phyloP scores from a whole-genome alignment of 352 stramenopile genomes.

The Globisporangium abappressorium region DNA sequence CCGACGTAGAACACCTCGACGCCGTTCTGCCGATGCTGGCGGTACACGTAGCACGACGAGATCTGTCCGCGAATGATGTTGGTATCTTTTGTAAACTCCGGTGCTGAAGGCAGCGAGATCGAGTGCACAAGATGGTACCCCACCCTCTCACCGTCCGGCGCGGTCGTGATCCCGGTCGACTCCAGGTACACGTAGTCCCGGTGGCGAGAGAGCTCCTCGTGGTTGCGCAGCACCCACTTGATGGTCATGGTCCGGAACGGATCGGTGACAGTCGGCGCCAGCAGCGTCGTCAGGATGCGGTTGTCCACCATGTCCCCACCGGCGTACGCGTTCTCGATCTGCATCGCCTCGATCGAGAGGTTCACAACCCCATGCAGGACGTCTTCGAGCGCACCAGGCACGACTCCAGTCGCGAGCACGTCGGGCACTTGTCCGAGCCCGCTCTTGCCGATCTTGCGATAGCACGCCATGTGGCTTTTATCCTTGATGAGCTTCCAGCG shows the following conservation, averaged over 20 bases:
- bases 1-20: slow-evolving; percentile 54
- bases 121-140: slow-evolving; percentile 67
- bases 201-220: slow-evolving; percentile 54
- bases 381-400: slow-evolving; percentile 16
- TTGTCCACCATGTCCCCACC: slow-evolving; percentile 20
- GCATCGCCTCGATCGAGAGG: slow-evolving; percentile 20
- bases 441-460: slow-evolving; percentile 13
- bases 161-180: slow-evolving; percentile 55
- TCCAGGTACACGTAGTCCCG: slow-evolving; percentile 76
- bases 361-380: slow-evolving; percentile 22
- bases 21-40: slow-evolving; percentile 10
- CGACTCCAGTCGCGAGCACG: slow-evolving; percentile 11
- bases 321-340: slow-evolving; percentile 24
- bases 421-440: slow-evolving; percentile 11
- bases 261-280: slow-evolving; percentile 33
- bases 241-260: slow-evolving; percentile 65
- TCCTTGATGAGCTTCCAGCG: slow-evolving; percentile 23
- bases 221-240: slow-evolving; percentile 72
- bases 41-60: slow-evolving; percentile 19
- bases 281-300: slow-evolving; percentile 39
- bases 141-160: slow-evolving; percentile 45
- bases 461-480: slow-evolving; percentile 20
- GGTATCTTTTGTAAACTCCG: slow-evolving; percentile 58
- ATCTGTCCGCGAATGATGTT: slow-evolving; percentile 56
- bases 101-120: slow-evolving; percentile 31